Evolutionary conservation across 257 asterid genomes (phyloP).

Genomic region (Solanum virginianum): DNA sequence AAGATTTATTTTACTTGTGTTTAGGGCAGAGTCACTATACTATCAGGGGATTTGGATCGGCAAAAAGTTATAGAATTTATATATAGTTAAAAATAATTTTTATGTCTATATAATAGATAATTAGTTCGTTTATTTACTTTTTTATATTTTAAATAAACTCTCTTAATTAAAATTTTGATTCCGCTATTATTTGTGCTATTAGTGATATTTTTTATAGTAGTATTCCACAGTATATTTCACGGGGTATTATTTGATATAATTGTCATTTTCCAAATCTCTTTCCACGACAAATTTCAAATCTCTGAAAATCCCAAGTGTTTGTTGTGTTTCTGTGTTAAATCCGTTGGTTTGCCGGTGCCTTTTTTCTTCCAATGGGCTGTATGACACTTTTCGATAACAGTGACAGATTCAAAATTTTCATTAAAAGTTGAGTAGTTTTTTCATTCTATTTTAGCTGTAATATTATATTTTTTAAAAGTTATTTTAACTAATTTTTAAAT

Average conservation of each 20-base stretch:
- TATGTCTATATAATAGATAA: too few species aligned
- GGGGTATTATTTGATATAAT: too few species aligned
- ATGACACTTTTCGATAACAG: not conserved
- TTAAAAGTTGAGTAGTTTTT: not conserved
- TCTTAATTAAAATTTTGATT: too few species aligned
- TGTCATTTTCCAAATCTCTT: not conserved
- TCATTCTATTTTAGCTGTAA: too few species aligned
- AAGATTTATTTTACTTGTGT: not conserved
- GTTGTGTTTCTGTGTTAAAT: not conserved
- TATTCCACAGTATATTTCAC: not conserved
- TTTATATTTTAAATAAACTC: too few species aligned
- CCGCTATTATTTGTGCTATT: not conserved
- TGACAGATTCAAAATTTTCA: not conserved
- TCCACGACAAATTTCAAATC: not conserved
- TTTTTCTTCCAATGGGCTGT: not conserved
- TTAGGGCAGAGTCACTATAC: too few species aligned
- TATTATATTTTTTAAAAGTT: too few species aligned
- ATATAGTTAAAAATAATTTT: not conserved
- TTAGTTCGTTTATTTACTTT: too few species aligned
- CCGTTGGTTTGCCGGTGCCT: slow-evolving; percentile 11
- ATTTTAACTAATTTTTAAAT: too few species aligned
- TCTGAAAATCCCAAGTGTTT: not conserved
- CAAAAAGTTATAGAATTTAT: too few species aligned
- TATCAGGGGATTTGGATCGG: too few species aligned
- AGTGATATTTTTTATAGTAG: not conserved